phyloP scores from a whole-genome alignment of 2,329 filamentous ascomycete genomes.

The Ceratocystis variospora region DNA sequence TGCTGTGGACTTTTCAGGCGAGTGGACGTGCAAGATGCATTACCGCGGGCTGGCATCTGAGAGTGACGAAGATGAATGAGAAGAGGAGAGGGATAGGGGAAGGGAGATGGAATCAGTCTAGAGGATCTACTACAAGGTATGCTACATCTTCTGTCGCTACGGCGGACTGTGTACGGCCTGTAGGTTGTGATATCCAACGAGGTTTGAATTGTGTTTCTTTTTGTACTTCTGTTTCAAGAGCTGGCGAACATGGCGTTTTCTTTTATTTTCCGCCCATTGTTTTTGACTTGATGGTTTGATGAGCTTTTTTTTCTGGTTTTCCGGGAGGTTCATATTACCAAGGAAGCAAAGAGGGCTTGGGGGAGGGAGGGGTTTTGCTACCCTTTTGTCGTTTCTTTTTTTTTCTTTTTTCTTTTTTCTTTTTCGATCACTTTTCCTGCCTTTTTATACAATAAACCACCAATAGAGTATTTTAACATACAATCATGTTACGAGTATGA shows the following conservation, averaged over 20 bases:
- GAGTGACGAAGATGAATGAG: conserved; percentile 7
- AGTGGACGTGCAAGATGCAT: conserved; percentile 66
- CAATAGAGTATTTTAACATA: no score
- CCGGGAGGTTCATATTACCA: neutral
- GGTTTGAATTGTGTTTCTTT: conserved; percentile 3
- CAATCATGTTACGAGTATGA: neutral
- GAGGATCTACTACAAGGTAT: no score
- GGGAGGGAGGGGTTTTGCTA: no score
- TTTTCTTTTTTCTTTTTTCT: neutral
- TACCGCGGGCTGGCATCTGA: conserved; percentile 30
- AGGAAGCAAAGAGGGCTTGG: neutral
- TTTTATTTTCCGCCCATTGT: neutral
- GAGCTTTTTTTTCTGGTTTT: neutral
- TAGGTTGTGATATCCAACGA: neutral
- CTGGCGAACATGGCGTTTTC: conserved; percentile 3
- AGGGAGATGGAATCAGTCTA: neutral
- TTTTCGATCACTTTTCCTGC: neutral
- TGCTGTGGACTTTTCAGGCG: conserved; percentile 75
- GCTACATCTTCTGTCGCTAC: no score
- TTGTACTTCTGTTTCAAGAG: neutral
- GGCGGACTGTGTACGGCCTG: neutral
- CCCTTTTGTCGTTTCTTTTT: no score
- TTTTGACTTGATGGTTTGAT: neutral
- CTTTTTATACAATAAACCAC: neutral
- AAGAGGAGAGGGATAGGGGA: neutral